Evolutionary conservation across 345 rosid genomes (phyloP).

Genomic region (Brassica carinata): DNA sequence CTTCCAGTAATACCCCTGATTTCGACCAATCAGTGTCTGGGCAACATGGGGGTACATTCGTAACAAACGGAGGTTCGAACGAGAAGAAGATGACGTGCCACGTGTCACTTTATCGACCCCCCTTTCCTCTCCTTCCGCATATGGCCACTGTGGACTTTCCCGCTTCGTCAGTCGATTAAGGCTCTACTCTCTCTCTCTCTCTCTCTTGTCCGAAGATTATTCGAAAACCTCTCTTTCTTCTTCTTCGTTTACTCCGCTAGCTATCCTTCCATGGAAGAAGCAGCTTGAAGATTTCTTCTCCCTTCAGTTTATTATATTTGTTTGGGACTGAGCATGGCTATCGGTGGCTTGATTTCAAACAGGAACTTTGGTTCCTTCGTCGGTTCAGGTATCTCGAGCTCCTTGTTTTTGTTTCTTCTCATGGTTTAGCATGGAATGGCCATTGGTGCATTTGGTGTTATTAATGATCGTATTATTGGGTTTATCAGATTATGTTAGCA

Average conservation of each 20-base stretch:
- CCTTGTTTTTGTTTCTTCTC: background rate
- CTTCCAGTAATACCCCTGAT: background rate
- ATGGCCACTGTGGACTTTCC: conserved; percentile 56
- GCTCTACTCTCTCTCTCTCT: background rate
- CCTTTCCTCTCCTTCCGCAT: conserved; percentile 43
- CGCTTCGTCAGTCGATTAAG: conserved; percentile 44
- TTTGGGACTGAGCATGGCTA: conserved; percentile 51
- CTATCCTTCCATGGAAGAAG: conserved; percentile 32
- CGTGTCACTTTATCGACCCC: conserved; percentile 67
- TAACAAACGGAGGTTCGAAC: conserved; percentile 39
- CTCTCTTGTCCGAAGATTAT: conserved; percentile 23
- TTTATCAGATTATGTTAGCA: no score
- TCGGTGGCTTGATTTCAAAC: conserved; percentile 75
- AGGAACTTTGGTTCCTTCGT: conserved; percentile 58
- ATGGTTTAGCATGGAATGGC: no score
- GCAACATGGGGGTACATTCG: conserved; percentile 27
- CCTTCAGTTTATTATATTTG: background rate
- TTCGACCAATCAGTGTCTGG: background rate
- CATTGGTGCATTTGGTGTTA: no score
- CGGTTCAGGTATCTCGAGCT: conserved; percentile 54
- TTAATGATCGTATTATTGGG: no score
- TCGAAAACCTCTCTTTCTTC: background rate
- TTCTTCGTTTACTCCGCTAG: conserved; percentile 23
- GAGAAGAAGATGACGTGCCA: conserved; percentile 56
- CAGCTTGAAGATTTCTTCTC: conserved; percentile 27